phyloP scores from a whole-genome alignment of 2,329 filamentous ascomycete species.

The Scleromitrula shiraiana region DNA sequence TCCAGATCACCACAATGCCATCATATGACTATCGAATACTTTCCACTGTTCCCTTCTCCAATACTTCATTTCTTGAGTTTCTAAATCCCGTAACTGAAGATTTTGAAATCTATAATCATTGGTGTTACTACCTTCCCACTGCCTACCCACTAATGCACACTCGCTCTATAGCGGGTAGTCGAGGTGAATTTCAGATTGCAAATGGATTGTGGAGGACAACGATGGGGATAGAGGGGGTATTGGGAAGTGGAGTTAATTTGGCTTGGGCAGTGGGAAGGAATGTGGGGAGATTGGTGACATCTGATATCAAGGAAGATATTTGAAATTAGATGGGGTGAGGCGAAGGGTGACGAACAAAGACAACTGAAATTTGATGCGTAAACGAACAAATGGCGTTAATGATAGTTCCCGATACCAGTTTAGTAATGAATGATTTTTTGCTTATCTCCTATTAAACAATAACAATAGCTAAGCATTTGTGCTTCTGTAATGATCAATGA shows the following conservation, averaged over 20 bases:
- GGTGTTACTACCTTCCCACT: not conserved
- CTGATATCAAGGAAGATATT: too few relatives aligned
- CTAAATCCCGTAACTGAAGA: too few relatives aligned
- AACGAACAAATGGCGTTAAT: too few relatives aligned
- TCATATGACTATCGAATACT: not conserved
- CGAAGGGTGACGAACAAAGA: not conserved
- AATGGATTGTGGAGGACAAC: not conserved
- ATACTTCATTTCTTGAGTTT: not conserved
- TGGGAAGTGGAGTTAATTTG: not conserved
- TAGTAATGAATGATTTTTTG: too few relatives aligned
- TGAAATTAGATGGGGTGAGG: not conserved
- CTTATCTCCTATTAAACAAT: too few relatives aligned
- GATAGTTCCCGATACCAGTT: too few relatives aligned
- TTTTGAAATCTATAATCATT: not conserved
- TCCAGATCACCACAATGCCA: too few relatives aligned
- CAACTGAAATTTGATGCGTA: not conserved
- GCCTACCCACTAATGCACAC: not conserved
- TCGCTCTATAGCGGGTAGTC: too few relatives aligned
- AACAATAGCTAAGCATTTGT: too few relatives aligned
- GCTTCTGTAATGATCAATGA: too few relatives aligned
- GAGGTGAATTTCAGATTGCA: not conserved
- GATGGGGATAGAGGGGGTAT: not conserved
- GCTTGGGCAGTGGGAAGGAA: not conserved
- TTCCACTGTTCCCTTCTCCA: not conserved
- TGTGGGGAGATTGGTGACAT: not conserved